Conservation (phyloP, 1,284 basidiomycete species). For the Ceratobasidium papillatum region DNA sequence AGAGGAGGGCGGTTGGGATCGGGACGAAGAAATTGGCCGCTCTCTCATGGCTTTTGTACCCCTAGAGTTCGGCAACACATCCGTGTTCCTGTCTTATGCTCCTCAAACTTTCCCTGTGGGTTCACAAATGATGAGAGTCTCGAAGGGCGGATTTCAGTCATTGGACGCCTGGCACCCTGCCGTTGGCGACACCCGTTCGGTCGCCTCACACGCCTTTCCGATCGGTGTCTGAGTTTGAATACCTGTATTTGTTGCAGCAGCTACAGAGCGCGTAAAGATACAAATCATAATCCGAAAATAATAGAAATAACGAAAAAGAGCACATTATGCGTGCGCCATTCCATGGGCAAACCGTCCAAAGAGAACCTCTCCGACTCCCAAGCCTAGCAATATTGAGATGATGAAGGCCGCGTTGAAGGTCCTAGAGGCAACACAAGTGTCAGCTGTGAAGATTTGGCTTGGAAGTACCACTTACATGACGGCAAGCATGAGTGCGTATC, state of each 20-base stretch:
- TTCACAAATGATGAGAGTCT: constrained; percentile 4
- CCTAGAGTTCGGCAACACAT: constrained; percentile 27
- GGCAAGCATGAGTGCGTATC: constrained; percentile 71
- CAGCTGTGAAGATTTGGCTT: background rate
- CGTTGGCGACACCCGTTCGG: background rate
- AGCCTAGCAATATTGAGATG: constrained; percentile 68
- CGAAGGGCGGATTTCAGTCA: background rate
- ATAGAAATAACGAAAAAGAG: background rate
- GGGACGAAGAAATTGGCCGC: background rate
- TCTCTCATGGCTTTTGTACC: constrained; percentile 10
- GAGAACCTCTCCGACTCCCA: constrained; percentile 70
- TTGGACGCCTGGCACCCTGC: constrained; percentile 35
- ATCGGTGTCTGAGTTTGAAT: background rate
- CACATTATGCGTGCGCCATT: constrained; percentile 20
- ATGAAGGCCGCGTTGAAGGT: constrained; percentile 76
- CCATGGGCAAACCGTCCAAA: constrained; percentile 58
- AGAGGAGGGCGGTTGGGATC: constrained; percentile 14
- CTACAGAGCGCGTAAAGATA: background rate
- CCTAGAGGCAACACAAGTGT: constrained; percentile 55
- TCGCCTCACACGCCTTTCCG: background rate
- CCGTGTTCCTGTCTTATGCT: background rate
- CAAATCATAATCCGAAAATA: background rate
- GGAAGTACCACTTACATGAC: constrained; percentile 65
- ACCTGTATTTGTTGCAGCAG: background rate
- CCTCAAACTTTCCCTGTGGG: constrained; percentile 15